Conservation (phyloP, 2,329 filamentous ascomycete genomes). For the Fusarium sp. region DNA sequence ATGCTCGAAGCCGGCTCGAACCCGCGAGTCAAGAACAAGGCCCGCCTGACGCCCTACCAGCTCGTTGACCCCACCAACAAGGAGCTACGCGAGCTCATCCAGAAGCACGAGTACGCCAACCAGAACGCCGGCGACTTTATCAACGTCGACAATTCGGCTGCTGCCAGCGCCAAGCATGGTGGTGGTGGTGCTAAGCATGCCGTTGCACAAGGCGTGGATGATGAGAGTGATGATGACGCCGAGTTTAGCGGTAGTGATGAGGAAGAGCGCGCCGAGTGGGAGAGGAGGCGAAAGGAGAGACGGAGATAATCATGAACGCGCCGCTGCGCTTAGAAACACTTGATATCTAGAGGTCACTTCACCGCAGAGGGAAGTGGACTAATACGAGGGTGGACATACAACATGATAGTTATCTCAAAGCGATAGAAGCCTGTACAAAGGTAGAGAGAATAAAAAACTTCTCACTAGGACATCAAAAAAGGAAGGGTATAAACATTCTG, state of each 20-base stretch:
- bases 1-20: conserved; percentile 81
- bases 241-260: conserved; percentile 74
- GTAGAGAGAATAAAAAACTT: conserved; percentile 40
- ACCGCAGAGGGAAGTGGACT: conserved; percentile 12
- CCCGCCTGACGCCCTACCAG: conserved; percentile 76
- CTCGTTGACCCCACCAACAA: conserved; percentile 78
- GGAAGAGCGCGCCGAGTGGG: conserved; percentile 71
- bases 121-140: conserved; percentile 70
- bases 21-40: conserved; percentile 73
- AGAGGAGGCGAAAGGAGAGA: conserved; percentile 60
- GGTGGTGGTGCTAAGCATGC: conserved; percentile 5
- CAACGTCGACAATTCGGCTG: conserved; percentile 43
- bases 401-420: conserved; percentile 33
- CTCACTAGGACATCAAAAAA: conserved; percentile 32
- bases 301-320: conserved; percentile 30
- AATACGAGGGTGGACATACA: conserved; percentile 28
- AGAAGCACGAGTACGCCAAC: conserved; percentile 75
- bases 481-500: conserved; percentile 35
- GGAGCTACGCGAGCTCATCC: conserved; percentile 70
- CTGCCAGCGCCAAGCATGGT: conserved; percentile 13
- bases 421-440: conserved; percentile 41
- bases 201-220: conserved; percentile 31
- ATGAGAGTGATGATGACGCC: conserved; percentile 62
- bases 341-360: conserved; percentile 27
- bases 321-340: conserved; percentile 14